Conservation (phyloP, 2,329 filamentous ascomycete species). For the Stachybotrys echinatus region DNA sequence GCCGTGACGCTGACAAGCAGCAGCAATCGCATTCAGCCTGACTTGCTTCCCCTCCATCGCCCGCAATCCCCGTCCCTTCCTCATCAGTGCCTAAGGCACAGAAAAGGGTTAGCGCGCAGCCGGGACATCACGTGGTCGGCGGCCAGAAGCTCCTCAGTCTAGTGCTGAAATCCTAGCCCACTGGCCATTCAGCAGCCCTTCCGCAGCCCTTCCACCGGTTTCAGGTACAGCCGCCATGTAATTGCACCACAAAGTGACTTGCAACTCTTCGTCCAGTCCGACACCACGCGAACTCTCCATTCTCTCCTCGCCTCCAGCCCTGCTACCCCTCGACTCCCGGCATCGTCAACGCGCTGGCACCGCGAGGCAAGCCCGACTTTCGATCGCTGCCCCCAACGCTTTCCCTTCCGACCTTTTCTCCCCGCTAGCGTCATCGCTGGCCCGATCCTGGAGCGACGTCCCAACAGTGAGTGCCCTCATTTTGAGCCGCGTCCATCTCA, state of each 20-base stretch:
- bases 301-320: background rate
- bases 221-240: conserved; percentile 27
- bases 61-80: background rate
- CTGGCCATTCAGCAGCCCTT: conserved; percentile 4
- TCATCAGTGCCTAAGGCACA: background rate
- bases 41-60: background rate
- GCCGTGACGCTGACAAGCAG: too few species aligned
- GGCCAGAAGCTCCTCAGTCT: conserved; percentile 2
- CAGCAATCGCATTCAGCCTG: too few species aligned
- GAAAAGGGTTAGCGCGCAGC: background rate
- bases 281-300: background rate
- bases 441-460: conserved; percentile 28
- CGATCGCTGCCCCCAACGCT: conserved; percentile 9
- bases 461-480: conserved; percentile 27
- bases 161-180: background rate
- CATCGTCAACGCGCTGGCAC: conserved; percentile 6
- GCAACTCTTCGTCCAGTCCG: background rate
- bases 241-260: conserved; percentile 28
- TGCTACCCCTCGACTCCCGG: conserved; percentile 4
- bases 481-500: conserved; percentile 22
- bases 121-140: conserved; percentile 5
- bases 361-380: conserved; percentile 6
- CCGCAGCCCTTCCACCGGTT: conserved; percentile 15
- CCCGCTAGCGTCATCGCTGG: conserved; percentile 33
- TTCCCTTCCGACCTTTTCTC: conserved; percentile 13